Base-by-base conservation (phyloP, 345 rosid species). In the Euphorbia tirucalli region DNA sequence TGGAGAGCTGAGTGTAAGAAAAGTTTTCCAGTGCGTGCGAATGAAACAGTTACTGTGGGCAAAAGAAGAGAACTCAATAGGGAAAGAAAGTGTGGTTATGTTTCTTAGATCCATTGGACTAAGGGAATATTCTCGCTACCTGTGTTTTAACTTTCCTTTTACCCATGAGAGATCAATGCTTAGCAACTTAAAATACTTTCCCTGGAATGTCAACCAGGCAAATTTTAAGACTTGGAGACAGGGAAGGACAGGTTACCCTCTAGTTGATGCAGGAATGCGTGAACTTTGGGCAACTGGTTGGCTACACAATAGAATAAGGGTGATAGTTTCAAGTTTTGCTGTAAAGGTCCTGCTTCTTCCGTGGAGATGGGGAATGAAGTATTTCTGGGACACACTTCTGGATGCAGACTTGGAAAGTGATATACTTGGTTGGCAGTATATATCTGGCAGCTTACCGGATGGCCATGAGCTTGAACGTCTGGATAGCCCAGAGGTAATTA, bases 261-360 rank as follows among this genome's bases (percentile, higher is more conserved):
- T 94, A 71, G 98, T 93, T 18, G 98, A 93, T 85, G 96, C 97
- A 0, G 98, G 97, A 66, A 93, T 93, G 98, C 90, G 98, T 63
- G 96, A 93, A 85, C 93, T 93, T 52, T 93, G 98, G 98, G 98
- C 98, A 21, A 93, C 95, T 0, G 97, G 98, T 63, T 91, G 98
- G 98, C 72, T 88, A 74, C 98, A 91, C 72, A 91, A 93, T 80
- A 81, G 90, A 78, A 84, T 90, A 65, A 84, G 98, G 82, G 96
- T 91, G 75, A 89, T 91, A 18, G 97, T 88, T 59, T 87, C 95
- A 19, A 88, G 97, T 79, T 94, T 94, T 19, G 91, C 95, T 1
- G 93, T 94, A 70, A 94, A 94, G 74, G 80, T 87, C 79, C 89
- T 92, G 73, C 93, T 91, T 74, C 91, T 90, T 62, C 97, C 98